A percentile compares a stretch with the other conserved stretches of the same genome.
phyloP scores from a whole-genome alignment of 257 asterid genomes.

The Perilla frutescens region DNA sequence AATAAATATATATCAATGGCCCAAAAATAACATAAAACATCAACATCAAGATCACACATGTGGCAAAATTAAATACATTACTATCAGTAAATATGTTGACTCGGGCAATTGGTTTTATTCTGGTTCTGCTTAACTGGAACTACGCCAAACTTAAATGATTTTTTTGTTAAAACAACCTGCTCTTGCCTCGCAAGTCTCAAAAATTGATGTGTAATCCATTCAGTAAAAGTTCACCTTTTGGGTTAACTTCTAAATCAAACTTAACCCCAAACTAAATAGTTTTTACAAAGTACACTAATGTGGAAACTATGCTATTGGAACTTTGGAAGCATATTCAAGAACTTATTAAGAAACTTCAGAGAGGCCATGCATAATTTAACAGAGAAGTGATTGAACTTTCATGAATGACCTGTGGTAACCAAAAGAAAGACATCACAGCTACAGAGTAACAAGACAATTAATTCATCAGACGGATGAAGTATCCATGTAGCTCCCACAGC shows the following conservation, averaged over 20 bases:
- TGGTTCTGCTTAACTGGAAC: constrained; percentile 22
- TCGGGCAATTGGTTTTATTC: background rate
- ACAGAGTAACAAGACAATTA: constrained; percentile 77
- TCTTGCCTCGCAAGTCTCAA: constrained; percentile 8
- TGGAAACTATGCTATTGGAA: constrained; percentile 2
- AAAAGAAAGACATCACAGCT: constrained; percentile 81
- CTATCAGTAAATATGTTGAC: background rate
- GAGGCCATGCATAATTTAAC: constrained; percentile 14
- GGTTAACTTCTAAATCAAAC: constrained; percentile 11
- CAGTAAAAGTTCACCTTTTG: background rate
- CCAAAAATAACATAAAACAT: background rate
- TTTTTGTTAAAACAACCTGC: background rate
- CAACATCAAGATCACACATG: constrained; percentile 1
- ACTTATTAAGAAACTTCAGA: constrained; percentile 8
- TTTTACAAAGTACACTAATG: constrained; percentile 15
- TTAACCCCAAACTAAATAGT: background rate
- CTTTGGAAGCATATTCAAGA: constrained; percentile 13
- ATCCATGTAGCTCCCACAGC: constrained; percentile 86
- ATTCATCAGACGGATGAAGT: constrained; percentile 56
- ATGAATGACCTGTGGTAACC: constrained; percentile 68
- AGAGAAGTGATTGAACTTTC: constrained; percentile 22
- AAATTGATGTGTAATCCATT: constrained; percentile 15
- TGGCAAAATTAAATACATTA: background rate
- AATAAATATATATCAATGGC: constrained; percentile 8
- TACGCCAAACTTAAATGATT: background rate